These are phyloP conservation scores for Colletotrichum tamarilloi DNA, from an alignment of 2,329 filamentous ascomycete genomes.

Conservation along the genomic window DNA sequence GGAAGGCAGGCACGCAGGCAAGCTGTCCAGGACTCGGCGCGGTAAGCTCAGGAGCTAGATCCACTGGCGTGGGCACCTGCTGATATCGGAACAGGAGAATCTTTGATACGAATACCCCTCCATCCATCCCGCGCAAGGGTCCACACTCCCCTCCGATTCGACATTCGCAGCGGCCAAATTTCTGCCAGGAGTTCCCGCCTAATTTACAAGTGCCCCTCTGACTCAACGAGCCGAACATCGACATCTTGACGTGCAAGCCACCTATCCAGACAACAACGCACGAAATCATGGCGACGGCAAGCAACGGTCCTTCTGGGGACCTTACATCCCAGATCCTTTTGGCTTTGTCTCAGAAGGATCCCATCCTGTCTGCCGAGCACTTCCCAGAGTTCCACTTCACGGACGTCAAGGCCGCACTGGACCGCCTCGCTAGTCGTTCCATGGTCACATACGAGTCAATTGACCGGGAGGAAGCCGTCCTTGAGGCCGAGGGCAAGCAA, in stretches of 20 bases:
- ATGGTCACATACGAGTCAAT: conserved; percentile 90
- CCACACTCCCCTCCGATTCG: conserved; percentile 34
- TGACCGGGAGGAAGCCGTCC: conserved; percentile 79
- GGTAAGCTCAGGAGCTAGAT: not conserved
- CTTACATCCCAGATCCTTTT: conserved; percentile 74
- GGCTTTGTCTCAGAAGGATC: conserved; percentile 70
- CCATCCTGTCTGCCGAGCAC: conserved; percentile 74
- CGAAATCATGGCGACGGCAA: conserved; percentile 55
- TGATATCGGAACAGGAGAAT: conserved; percentile 16
- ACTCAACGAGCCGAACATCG: conserved; percentile 30
- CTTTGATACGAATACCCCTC: conserved; percentile 34
- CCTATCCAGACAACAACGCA: conserved; percentile 8
- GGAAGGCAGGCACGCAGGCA: conserved; percentile 4
- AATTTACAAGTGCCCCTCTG: conserved; percentile 28
- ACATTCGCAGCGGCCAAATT: conserved; percentile 24
- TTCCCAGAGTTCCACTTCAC: conserved; percentile 75
- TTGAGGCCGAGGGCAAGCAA: conserved; percentile 80
- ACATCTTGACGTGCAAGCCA: conserved; percentile 20
- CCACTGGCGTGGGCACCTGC: not conserved
- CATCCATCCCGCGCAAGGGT: conserved; percentile 24
- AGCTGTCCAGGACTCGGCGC: not conserved
- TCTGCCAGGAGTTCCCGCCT: conserved; percentile 33
- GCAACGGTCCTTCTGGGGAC: conserved; percentile 58
- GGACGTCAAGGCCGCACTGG: conserved; percentile 86
- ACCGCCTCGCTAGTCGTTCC: conserved; percentile 83